Conservation (phyloP, 257 asterid species). For the Parsonsia alboflavescens region DNA sequence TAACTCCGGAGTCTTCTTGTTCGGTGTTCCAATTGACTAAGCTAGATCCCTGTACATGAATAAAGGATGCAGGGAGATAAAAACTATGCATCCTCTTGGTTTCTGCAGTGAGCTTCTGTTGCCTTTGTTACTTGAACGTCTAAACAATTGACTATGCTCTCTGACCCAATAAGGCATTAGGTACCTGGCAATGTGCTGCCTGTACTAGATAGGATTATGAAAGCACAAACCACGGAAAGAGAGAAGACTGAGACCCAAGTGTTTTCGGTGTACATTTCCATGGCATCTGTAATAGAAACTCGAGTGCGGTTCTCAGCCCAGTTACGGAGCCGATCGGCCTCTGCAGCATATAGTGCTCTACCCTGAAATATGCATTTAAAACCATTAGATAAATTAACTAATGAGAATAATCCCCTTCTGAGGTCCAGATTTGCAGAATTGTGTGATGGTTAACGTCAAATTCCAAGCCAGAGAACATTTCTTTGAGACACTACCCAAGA, state of each 20-base stretch:
- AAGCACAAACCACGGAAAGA: slow-evolving; percentile 90
- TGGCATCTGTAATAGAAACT: slow-evolving; percentile 87
- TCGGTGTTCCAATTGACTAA: background rate
- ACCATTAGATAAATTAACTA: background rate
- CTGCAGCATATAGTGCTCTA: slow-evolving; percentile 90
- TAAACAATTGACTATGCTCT: background rate
- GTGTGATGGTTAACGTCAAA: background rate
- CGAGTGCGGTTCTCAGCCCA: slow-evolving; percentile 98
- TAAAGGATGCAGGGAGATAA: background rate
- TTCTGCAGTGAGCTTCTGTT: background rate
- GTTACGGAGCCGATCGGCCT: slow-evolving; percentile 93
- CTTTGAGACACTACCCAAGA: background rate
- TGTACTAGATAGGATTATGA: slow-evolving; percentile 87
- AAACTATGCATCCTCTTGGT: slow-evolving; percentile 3
- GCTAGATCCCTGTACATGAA: background rate
- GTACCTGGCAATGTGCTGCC: slow-evolving; percentile 57
- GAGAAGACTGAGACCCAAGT: slow-evolving; percentile 97
- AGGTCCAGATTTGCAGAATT: background rate
- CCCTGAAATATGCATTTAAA: slow-evolving; percentile 44
- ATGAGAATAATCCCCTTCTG: background rate
- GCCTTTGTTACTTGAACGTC: too few relatives aligned
- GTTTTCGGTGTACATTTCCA: slow-evolving; percentile 93
- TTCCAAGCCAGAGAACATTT: background rate
- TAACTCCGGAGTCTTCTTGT: background rate
- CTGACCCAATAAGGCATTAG: slow-evolving; percentile 8